Base-by-base conservation (phyloP, 352 stramenopile genomes). In the Phytophthora sp. region DNA sequence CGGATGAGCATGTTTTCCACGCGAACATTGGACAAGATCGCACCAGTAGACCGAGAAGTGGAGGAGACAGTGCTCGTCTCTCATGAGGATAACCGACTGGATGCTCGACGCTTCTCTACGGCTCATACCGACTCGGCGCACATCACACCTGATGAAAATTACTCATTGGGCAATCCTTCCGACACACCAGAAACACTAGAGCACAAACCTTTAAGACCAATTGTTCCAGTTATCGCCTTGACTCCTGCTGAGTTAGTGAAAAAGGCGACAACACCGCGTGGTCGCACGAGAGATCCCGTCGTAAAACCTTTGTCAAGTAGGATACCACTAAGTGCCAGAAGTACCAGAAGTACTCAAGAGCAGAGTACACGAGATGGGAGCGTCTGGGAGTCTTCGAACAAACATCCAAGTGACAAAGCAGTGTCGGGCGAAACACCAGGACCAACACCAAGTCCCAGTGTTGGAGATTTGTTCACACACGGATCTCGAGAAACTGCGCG, bases 201-300 rank as follows among this genome's bases (percentile, higher is more conserved):
- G 0, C 21, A 57, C 26, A 64, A 62, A 36, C 55, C 8, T 11
- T 39, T 57, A 5, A 71, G 61, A n/a, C 45, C 68, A 36, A 30
- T 58, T 23, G 69, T 71, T 15, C 66, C 76, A 15, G 77, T 84
- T 7, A 67, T 88, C 23, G 73, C 77, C 1, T 42, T 91, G 3
- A 80, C 76, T 27, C 74, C 82, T 5, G 73, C 80, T 16, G 71
- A 89, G 53, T 44, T 89, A 4, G 51, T 86, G n/a, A 78, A 76
- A 54, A 90, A 82, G 51, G 71, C 73, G 12, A 85, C 64, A 5
- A 74, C 63, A 27, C 73, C 73, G 18, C 57, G 53, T 24, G 39
- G 36, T 52, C 41, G 50, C 27, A 9, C 38, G 16, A 67, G 47
- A 46, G 69, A 79, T 30, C 65, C 71, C 0, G 27, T 69, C 11